Evolutionary conservation across 495 filamentous ascomycete species (phyloP), one percentile per base, ranked within the genome.

Genomic region (Neurospora intermedia): DNA sequence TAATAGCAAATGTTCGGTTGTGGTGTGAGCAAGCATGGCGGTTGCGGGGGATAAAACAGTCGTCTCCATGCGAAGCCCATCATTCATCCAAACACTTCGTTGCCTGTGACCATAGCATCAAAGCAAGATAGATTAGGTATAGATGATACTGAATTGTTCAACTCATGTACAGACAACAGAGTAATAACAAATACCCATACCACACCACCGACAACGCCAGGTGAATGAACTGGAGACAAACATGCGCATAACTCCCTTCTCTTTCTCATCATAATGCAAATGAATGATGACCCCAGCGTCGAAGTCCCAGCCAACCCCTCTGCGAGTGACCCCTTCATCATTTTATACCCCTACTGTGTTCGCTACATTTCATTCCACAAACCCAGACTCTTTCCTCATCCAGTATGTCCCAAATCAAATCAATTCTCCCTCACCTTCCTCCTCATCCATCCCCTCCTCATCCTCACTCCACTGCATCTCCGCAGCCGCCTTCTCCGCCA

Each of bases 401-500:
- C 54, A 66, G 35, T 2, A 35, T 35, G 6, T 62, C 23, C 54
- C 23, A 3, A 18, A 66, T 66, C 54, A 82, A 45, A 82, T 43
- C 69, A 85, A 70, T 43, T 84, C 77, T 8, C 82, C 82, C 78
- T 86, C 84, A 11, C 84, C 84, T 69, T 85, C 84, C 48, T 83
- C 84, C 66, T 82, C 83, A 3, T 71, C 80, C n/a, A 72, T 74
- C 54, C 54, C 54, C 16, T 78, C 84, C 13, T 85, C 82, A 31
- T 84, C 84, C 70, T 85, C 84, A 39, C 83, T 82, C 82, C 83
- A 86, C 46, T 85, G 83, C 45, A 85, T 76, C 27, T 84, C 82
- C 0, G 76, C 80, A 39, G 80, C 79, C 62, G 83, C 78, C 45
- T 75, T 79, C 78, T 96, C 93, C 0, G 95, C 96, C 78, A 83